Percentiles rank a stretch among this genome's conserved stretches.
Evolutionary conservation across 768 basidiomycete species (phyloP).

Genomic region (Melanogaster broomeanus): DNA sequence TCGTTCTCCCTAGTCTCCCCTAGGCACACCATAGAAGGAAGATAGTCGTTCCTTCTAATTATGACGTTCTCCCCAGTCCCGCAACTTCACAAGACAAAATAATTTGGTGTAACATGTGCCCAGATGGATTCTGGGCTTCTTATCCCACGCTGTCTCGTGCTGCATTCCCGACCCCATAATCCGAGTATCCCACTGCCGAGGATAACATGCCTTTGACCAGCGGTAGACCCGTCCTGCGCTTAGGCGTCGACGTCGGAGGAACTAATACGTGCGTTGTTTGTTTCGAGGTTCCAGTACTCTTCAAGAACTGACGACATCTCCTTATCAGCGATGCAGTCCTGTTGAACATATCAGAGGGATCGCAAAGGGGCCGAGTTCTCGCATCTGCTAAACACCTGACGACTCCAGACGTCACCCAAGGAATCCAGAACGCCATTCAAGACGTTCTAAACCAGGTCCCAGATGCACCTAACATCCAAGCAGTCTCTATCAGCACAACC

Average conservation of each 20-base stretch:
- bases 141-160: neutral
- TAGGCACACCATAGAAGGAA: no score
- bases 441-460: conserved; percentile 42
- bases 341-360: conserved; percentile 13
- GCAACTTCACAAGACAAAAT: no score
- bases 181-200: neutral
- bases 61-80: no score
- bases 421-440: conserved; percentile 55
- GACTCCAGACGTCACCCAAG: conserved; percentile 56
- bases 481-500: conserved; percentile 63
- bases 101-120: no score
- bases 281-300: no score
- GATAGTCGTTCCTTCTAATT: no score
- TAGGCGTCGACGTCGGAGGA: conserved; percentile 38
- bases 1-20: no score
- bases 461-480: conserved; percentile 41
- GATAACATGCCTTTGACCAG: neutral
- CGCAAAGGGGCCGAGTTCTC: conserved; percentile 19
- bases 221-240: conserved; percentile 10
- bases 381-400: conserved; percentile 50
- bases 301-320: neutral
- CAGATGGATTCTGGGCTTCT: no score
- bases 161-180: neutral
- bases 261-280: conserved; percentile 31
- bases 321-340: conserved; percentile 34